phyloP scores from a whole-genome alignment of 2,329 filamentous ascomycete species.

The Scytalidium sp. region DNA sequence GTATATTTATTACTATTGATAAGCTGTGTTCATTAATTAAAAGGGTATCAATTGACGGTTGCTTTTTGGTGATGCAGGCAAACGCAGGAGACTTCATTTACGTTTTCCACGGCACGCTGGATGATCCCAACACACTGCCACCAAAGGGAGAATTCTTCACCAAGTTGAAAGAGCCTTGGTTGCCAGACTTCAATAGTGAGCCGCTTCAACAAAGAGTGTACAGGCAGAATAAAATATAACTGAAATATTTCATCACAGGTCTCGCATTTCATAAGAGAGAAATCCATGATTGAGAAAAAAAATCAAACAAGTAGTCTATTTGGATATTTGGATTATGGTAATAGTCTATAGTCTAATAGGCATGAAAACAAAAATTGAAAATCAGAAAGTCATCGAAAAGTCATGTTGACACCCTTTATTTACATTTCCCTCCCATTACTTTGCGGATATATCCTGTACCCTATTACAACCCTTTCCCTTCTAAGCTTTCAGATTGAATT shows the following conservation, averaged over 20 bases:
- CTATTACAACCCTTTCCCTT: background rate
- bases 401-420: no score
- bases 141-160: conserved; percentile 56
- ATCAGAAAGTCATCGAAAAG: no score
- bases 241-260: background rate
- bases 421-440: background rate
- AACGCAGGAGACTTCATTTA: conserved; percentile 44
- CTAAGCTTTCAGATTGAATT: background rate
- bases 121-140: conserved; percentile 43
- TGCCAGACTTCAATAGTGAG: conserved; percentile 45
- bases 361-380: no score
- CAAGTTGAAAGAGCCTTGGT: conserved; percentile 43
- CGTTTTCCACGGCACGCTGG: conserved; percentile 44
- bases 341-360: no score
- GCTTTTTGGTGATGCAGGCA: conserved; percentile 23
- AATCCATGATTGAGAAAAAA: background rate
- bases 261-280: background rate
- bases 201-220: no score
- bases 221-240: no score
- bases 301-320: background rate
- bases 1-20: conserved; percentile 11
- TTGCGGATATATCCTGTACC: background rate
- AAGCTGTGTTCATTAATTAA: background rate
- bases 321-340: no score
- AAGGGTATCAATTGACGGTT: conserved; percentile 27